phyloP scores from a whole-genome alignment of 2,329 filamentous ascomycete species.

The Plectosphaerella plurivora region DNA sequence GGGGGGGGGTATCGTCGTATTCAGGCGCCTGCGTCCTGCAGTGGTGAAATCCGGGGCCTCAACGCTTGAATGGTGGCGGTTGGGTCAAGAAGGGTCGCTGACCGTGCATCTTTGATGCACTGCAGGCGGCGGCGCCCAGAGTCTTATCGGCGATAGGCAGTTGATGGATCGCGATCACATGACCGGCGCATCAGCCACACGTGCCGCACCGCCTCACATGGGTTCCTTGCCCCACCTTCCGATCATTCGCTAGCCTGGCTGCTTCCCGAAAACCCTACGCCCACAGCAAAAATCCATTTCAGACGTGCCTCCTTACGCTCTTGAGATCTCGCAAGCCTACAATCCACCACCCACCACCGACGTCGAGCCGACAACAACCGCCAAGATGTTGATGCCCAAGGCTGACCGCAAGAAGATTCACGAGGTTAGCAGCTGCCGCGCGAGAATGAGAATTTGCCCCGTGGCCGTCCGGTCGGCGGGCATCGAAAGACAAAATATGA shows the following conservation, averaged over 20 bases:
- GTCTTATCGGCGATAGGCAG: no score
- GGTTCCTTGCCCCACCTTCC: background rate
- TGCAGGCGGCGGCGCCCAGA: no score
- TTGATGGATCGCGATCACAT: background rate
- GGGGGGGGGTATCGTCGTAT: no score
- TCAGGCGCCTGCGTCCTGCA: no score
- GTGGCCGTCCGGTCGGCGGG: background rate
- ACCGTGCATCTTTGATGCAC: no score
- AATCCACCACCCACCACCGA: slow-evolving; percentile 35
- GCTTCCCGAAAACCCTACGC: slow-evolving; percentile 17
- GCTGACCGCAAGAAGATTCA: slow-evolving; percentile 99
- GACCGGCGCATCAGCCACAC: background rate
- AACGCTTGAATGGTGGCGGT: no score
- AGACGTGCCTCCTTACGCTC: slow-evolving; percentile 1
- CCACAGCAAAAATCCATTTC: slow-evolving; percentile 42
- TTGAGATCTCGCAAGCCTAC: slow-evolving; percentile 27
- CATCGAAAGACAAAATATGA: background rate
- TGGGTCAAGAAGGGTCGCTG: no score
- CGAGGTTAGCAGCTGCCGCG: slow-evolving; percentile 45
- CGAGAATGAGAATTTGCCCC: background rate
- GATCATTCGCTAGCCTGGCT: background rate
- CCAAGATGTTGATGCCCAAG: slow-evolving; percentile 97
- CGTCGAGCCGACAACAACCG: slow-evolving; percentile 48
- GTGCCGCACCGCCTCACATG: background rate
- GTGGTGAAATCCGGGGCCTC: no score